Evolutionary conservation across 116 monocot species (phyloP).

Genomic region (Trichopus zeylanicus): DNA sequence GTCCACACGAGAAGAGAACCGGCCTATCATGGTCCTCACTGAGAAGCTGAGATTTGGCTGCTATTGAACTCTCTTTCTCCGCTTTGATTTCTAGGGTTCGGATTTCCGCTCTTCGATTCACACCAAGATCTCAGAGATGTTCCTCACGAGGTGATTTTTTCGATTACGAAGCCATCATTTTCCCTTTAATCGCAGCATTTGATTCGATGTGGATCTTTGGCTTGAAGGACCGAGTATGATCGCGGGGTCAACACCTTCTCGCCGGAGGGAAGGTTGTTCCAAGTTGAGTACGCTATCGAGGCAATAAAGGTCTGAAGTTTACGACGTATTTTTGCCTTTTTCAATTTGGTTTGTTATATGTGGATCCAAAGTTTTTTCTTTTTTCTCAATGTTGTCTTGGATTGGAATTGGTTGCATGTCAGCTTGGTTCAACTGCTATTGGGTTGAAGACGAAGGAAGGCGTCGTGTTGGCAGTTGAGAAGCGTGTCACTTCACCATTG

Average conservation of each 20-base stretch:
- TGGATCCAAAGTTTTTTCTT: neutral
- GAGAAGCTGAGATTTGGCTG: too few relatives aligned
- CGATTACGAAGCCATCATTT: neutral
- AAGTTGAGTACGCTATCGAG: constrained; percentile 94
- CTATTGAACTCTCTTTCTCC: too few relatives aligned
- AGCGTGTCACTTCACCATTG: constrained; percentile 77
- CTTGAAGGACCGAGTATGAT: constrained; percentile 72
- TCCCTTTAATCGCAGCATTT: neutral
- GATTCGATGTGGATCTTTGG: neutral
- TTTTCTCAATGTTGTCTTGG: neutral
- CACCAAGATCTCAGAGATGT: constrained; percentile 20
- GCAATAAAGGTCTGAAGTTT: constrained; percentile 12
- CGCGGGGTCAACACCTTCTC: constrained; percentile 94
- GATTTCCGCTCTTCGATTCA: too few relatives aligned
- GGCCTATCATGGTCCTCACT: too few relatives aligned
- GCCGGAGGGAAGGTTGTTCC: constrained; percentile 84
- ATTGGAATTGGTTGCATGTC: neutral
- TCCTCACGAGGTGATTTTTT: constrained; percentile 53
- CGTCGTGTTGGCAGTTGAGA: constrained; percentile 85
- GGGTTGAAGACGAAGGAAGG: constrained; percentile 88
- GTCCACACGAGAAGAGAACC: too few relatives aligned
- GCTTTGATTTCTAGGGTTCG: too few relatives aligned
- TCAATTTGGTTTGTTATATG: neutral
- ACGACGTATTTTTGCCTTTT: neutral
- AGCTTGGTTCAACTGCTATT: constrained; percentile 89